These are phyloP conservation scores for Phytopythium ostracodes DNA, from an alignment of 352 stramenopile species.

Conservation along the genomic window DNA sequence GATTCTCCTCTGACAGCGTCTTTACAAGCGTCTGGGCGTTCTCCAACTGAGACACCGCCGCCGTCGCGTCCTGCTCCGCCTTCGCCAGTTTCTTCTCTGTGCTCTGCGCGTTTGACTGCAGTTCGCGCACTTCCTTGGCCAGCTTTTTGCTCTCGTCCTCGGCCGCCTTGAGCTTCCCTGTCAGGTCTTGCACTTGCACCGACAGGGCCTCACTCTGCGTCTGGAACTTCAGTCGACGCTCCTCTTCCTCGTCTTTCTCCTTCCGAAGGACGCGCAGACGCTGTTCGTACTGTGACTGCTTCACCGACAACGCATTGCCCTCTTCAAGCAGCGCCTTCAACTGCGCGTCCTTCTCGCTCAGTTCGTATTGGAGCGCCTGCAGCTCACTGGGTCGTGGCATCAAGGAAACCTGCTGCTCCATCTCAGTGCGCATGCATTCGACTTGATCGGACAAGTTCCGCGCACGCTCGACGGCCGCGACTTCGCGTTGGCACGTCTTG, in stretches of 20 bases:
- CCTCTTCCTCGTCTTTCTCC: slow-evolving; percentile 77
- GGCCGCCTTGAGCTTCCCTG: slow-evolving; percentile 32
- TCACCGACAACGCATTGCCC: slow-evolving; percentile 70
- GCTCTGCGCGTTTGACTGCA: slow-evolving; percentile 20
- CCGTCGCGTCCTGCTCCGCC: slow-evolving; percentile 19
- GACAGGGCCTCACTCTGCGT: slow-evolving; percentile 44
- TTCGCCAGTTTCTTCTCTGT: slow-evolving; percentile 26
- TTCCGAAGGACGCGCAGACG: slow-evolving; percentile 62
- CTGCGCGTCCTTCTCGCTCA: slow-evolving; percentile 73
- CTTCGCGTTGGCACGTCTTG: slow-evolving; percentile 60
- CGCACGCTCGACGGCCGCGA: slow-evolving; percentile 54
- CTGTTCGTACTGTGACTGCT: slow-evolving; percentile 72
- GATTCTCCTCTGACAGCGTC: slow-evolving; percentile 27
- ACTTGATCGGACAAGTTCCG: slow-evolving; percentile 61
- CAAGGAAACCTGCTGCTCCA: slow-evolving; percentile 30
- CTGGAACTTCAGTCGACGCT: slow-evolving; percentile 47
- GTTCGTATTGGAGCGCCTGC: slow-evolving; percentile 49
- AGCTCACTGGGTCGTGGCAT: slow-evolving; percentile 23
- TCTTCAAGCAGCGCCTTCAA: slow-evolving; percentile 66
- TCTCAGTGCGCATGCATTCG: slow-evolving; percentile 54
- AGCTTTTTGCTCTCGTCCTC: slow-evolving; percentile 53
- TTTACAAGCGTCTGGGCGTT: slow-evolving; percentile 21
- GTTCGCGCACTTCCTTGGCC: slow-evolving; percentile 29
- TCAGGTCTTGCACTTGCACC: slow-evolving; percentile 44
- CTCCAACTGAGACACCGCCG: slow-evolving; percentile 17